These are phyloP conservation scores for Eucalyptus tenuipes DNA, from an alignment of 345 rosid species.

Conservation along the genomic window DNA sequence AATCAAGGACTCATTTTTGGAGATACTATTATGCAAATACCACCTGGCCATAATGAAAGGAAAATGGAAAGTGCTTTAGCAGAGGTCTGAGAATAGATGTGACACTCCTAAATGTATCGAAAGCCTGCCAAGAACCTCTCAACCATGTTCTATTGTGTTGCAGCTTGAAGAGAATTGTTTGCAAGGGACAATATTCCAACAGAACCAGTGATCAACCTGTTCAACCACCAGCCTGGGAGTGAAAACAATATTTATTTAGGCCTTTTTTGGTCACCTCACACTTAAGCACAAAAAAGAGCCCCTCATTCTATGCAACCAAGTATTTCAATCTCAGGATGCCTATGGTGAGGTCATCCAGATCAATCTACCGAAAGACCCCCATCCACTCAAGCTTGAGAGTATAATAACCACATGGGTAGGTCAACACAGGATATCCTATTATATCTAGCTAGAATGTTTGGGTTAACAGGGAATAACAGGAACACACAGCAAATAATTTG, in stretches of 20 bases:
- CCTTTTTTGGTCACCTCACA: neutral
- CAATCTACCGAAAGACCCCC: neutral
- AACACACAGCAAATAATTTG: neutral
- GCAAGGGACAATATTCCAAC: neutral
- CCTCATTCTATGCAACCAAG: neutral
- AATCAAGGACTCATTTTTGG: neutral
- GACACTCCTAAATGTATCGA: neutral
- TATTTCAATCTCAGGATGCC: neutral
- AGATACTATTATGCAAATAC: neutral
- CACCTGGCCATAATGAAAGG: neutral
- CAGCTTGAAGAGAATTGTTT: neutral
- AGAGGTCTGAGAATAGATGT: neutral
- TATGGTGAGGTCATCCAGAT: neutral
- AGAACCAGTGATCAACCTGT: neutral
- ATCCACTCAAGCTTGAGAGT: neutral
- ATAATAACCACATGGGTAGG: neutral
- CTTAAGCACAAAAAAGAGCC: neutral
- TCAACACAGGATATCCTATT: neutral
- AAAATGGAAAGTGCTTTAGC: neutral
- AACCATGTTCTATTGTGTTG: neutral
- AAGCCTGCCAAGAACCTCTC: neutral
- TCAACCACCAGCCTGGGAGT: neutral
- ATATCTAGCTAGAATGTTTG: neutral
- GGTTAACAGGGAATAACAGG: neutral
- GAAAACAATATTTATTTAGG: neutral